phyloP scores from a whole-genome alignment of 495 filamentous ascomycete genomes.

The Neurospora sp. region DNA sequence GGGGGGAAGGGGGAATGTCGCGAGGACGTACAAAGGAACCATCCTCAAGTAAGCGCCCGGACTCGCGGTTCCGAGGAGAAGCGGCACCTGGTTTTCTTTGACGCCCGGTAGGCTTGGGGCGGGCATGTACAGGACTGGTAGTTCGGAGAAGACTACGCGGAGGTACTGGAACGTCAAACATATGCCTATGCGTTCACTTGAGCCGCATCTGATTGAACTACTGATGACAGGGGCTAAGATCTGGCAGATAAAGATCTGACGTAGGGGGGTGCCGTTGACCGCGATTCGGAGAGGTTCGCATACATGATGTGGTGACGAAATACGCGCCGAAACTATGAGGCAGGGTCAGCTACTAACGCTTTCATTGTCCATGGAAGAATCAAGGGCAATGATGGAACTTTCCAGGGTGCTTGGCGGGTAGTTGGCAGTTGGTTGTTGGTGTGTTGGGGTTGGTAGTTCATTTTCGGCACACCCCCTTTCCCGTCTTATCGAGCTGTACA shows the following conservation, averaged over 20 bases:
- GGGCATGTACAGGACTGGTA: too few relatives aligned
- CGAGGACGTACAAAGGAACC: background rate
- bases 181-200: background rate
- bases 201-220: background rate
- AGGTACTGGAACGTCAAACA: background rate
- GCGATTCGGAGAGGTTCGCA: background rate
- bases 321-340: background rate
- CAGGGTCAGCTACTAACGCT: background rate
- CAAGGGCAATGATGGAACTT: background rate
- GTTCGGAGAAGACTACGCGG: too few relatives aligned
- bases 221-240: background rate
- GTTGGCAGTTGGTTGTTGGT: background rate
- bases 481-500: background rate
- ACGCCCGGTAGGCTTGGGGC: too few relatives aligned
- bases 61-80: background rate
- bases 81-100: background rate
- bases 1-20: too few relatives aligned
- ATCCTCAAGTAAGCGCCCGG: background rate
- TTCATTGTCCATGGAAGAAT: background rate
- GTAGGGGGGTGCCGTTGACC: background rate
- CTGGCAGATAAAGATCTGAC: background rate
- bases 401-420: background rate
- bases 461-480: background rate
- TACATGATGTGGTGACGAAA: background rate
- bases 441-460: background rate